These are phyloP conservation scores for Recurvomyces mirabilis DNA, from an alignment of 495 filamentous ascomycete genomes.

Conservation along the genomic window DNA sequence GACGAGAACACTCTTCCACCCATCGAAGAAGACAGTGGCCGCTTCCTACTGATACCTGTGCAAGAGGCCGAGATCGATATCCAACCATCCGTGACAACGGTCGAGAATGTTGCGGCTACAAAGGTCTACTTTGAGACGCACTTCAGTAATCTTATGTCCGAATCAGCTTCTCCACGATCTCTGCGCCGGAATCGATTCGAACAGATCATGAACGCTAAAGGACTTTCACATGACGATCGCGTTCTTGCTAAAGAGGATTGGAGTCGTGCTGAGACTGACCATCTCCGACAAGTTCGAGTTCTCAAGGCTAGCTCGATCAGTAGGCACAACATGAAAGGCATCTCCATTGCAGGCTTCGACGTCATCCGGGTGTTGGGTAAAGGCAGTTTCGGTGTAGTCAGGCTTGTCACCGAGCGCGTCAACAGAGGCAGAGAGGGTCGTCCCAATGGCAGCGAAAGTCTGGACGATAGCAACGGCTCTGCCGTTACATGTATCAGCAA, in stretches of 20 bases:
- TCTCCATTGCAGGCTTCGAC: conserved; percentile 59
- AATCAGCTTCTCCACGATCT: conserved; percentile 45
- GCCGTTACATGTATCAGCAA: conserved; percentile 12
- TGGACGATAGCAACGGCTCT: not conserved
- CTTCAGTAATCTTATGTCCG: conserved; percentile 54
- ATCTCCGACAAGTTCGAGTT: conserved; percentile 62
- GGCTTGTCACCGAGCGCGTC: conserved; percentile 58
- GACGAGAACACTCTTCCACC: conserved; percentile 35
- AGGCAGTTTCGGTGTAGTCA: conserved; percentile 87
- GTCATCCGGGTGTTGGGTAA: conserved; percentile 78
- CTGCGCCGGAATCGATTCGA: conserved; percentile 60
- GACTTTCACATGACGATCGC: conserved; percentile 46
- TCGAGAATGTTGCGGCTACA: conserved; percentile 64
- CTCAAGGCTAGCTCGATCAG: conserved; percentile 50
- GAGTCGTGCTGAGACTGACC: conserved; percentile 53
- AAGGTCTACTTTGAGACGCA: conserved; percentile 82
- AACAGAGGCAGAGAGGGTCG: not conserved
- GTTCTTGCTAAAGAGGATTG: conserved; percentile 46
- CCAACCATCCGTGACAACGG: conserved; percentile 57
- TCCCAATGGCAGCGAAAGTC: conserved; percentile 2
- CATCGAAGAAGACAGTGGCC: conserved; percentile 23
- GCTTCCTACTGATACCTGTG: conserved; percentile 29
- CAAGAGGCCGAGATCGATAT: conserved; percentile 29
- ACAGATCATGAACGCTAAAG: conserved; percentile 40
- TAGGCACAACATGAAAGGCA: conserved; percentile 29